Evolutionary conservation across 2,329 filamentous ascomycete genomes (phyloP).

Genomic region (Colletotrichum tamarilloi): DNA sequence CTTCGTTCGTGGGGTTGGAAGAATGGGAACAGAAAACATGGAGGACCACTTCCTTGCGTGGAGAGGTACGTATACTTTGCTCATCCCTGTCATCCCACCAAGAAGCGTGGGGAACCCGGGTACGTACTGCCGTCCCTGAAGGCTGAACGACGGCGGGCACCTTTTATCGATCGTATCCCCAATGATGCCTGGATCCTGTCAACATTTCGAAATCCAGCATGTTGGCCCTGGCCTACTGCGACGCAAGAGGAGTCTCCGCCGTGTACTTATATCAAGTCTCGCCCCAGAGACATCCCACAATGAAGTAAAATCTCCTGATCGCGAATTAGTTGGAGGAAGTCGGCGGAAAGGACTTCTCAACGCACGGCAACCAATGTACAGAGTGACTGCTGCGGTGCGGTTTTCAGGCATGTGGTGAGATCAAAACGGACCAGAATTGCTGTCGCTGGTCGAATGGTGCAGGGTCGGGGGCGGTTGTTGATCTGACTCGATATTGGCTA

Average conservation of each 20-base stretch:
- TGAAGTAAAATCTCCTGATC: conserved; percentile 19
- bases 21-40: not conserved
- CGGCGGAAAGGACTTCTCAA: not conserved
- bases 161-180: conserved; percentile 7
- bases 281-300: conserved; percentile 18
- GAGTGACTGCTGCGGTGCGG: too few relatives aligned
- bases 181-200: conserved; percentile 3
- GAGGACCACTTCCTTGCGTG: conserved; percentile 9
- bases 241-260: not conserved
- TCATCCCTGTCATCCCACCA: not conserved
- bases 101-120: conserved; percentile 27
- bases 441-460: not conserved
- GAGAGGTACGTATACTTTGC: conserved; percentile 8
- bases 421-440: not conserved
- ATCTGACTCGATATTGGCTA: conserved; percentile 27
- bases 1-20: conserved; percentile 25
- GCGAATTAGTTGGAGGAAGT: not conserved
- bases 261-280: conserved; percentile 2
- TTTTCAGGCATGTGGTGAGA: not conserved
- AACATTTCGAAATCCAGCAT: conserved; percentile 12
- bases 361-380: not conserved
- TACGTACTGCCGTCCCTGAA: conserved; percentile 9
- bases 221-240: conserved; percentile 3
- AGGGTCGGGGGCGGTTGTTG: not conserved
- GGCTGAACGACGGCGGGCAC: not conserved